Evolutionary conservation across 2,329 filamentous ascomycete genomes (phyloP).

Genomic region (Diplodia sapinea): DNA sequence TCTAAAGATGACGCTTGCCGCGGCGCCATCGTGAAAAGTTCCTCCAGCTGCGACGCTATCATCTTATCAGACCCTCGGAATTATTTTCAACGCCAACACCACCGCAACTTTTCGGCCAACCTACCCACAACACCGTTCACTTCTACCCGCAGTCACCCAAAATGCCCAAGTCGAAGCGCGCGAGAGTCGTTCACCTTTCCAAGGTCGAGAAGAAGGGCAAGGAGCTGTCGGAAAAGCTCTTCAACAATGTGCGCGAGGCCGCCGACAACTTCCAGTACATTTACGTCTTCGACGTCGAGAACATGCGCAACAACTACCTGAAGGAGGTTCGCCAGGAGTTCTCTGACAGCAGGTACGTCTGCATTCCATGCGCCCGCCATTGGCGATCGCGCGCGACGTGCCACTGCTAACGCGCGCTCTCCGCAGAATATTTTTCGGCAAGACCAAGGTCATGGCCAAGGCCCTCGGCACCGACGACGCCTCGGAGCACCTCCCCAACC

Average conservation of each 20-base stretch:
- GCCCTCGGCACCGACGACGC: conserved; percentile 80
- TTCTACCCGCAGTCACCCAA: conserved; percentile 39
- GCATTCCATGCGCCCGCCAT: conserved; percentile 38
- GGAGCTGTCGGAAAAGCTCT: conserved; percentile 84
- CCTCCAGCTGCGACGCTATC: conserved; percentile 17
- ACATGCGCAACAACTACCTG: conserved; percentile 97
- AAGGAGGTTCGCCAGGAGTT: conserved; percentile 89
- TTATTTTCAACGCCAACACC: conserved; percentile 31
- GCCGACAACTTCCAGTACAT: conserved; percentile 86
- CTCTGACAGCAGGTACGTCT: conserved; percentile 75
- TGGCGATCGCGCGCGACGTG: neutral
- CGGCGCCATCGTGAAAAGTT: conserved; percentile 30
- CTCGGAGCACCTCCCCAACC: conserved; percentile 80
- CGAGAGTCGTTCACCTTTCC: conserved; percentile 86
- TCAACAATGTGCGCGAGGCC: conserved; percentile 83
- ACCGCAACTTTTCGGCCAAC: conserved; percentile 1
- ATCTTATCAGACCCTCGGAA: conserved; percentile 28
- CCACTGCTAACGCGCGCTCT: conserved; percentile 18
- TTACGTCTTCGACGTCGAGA: conserved; percentile 92
- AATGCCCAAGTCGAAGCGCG: conserved; percentile 97
- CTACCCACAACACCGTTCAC: conserved; percentile 26
- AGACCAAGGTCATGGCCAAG: conserved; percentile 98
- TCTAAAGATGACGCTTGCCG: conserved; percentile 27
- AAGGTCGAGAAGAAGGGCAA: conserved; percentile 94
- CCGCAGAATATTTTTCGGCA: conserved; percentile 84